Evolutionary conservation across 2,329 filamentous ascomycete species (phyloP).

Genomic region (Botryosphaeria agaves): DNA sequence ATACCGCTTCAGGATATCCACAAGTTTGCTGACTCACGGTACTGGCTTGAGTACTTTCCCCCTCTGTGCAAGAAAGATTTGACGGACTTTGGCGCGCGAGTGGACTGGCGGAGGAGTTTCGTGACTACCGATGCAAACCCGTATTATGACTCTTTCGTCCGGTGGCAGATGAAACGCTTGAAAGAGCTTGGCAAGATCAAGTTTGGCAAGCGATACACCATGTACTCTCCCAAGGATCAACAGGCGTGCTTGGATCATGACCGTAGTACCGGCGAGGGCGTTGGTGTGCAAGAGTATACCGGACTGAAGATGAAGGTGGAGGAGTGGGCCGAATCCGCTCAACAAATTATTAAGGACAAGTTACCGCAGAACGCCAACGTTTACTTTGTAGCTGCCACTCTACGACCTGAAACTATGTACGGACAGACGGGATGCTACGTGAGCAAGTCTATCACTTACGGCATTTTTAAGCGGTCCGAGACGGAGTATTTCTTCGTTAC

Average conservation of each 20-base stretch:
- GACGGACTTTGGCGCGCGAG: conserved; percentile 64
- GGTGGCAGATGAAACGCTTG: conserved; percentile 93
- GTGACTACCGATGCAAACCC: conserved; percentile 94
- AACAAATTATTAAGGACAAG: conserved; percentile 55
- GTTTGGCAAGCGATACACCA: conserved; percentile 82
- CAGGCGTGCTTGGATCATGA: conserved; percentile 84
- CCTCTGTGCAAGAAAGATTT: conserved; percentile 65
- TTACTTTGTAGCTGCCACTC: conserved; percentile 80
- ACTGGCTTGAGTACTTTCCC: conserved; percentile 90
- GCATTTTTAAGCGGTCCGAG: conserved; percentile 55
- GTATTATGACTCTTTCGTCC: conserved; percentile 87
- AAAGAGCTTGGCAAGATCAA: conserved; percentile 84
- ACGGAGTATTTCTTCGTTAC: conserved; percentile 69
- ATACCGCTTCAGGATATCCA: conserved; percentile 81
- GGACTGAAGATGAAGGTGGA: conserved; percentile 81
- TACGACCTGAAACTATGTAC: conserved; percentile 97
- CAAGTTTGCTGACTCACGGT: conserved; percentile 73
- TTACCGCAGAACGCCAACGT: conserved; percentile 63
- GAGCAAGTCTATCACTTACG: conserved; percentile 75
- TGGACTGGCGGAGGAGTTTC: conserved; percentile 87
- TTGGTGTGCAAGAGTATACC: conserved; percentile 81
- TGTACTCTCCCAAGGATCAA: conserved; percentile 80
- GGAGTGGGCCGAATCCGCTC: conserved; percentile 69
- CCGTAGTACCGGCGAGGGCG: conserved; percentile 61
- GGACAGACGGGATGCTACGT: conserved; percentile 95